A percentile compares a stretch with the other conserved stretches of the same genome.
Conservation (phyloP, 2,329 filamentous ascomycete species). For the Fusarium fujikuroi region DNA sequence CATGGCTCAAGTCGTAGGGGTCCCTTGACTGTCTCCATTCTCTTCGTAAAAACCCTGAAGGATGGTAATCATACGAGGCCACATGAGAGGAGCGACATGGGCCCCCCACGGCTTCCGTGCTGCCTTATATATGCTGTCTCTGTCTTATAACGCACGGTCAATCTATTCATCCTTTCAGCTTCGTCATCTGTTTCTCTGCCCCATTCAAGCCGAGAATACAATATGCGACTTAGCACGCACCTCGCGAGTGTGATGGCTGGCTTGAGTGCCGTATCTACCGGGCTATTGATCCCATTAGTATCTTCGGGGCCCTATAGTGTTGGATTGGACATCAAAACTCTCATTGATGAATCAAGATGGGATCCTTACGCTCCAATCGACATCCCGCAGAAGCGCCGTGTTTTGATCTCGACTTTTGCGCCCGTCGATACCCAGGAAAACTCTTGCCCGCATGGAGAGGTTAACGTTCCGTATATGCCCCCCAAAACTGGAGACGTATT, state of each 20-base stretch:
- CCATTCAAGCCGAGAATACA: too few relatives aligned
- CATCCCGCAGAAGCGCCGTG: neutral
- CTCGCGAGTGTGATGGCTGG: neutral
- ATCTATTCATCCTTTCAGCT: neutral
- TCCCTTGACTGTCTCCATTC: neutral
- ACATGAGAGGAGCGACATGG: neutral
- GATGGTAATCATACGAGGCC: neutral
- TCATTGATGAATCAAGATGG: neutral
- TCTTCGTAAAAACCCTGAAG: neutral
- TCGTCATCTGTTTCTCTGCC: neutral
- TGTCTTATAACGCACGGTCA: neutral
- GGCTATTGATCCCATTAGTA: neutral
- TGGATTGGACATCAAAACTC: neutral
- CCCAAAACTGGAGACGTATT: neutral
- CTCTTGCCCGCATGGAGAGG: neutral
- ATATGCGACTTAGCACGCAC: neutral
- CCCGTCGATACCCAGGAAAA: neutral
- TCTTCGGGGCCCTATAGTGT: neutral
- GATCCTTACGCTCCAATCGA: neutral
- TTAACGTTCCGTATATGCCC: neutral
- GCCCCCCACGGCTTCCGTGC: neutral
- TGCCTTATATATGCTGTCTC: neutral
- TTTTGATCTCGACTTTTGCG: neutral
- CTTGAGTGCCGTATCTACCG: neutral
- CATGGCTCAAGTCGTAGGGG: neutral